Evolutionary conservation across 768 basidiomycete species (phyloP).

Genomic region (Kwoniella europaea): DNA sequence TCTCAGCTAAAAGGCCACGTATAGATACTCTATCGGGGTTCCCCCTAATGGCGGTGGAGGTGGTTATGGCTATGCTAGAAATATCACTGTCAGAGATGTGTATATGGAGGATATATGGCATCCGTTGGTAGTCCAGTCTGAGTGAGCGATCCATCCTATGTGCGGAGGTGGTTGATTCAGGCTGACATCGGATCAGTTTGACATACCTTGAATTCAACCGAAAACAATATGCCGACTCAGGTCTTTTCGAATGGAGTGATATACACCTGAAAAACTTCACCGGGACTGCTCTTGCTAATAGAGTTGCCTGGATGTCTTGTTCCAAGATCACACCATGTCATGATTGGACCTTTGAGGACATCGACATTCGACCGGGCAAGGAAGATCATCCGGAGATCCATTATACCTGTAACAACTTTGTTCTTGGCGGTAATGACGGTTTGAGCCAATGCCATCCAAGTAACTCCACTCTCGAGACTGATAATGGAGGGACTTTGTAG

Average conservation of each 20-base stretch:
- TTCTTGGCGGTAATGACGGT: slow-evolving; percentile 38
- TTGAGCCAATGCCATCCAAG: slow-evolving; percentile 45
- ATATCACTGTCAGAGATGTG: slow-evolving; percentile 40
- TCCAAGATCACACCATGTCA: slow-evolving; percentile 37
- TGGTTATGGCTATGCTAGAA: slow-evolving; percentile 37
- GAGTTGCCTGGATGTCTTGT: slow-evolving; percentile 41
- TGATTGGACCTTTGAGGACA: slow-evolving; percentile 37
- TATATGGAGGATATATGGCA: slow-evolving; percentile 38
- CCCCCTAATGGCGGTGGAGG: slow-evolving; percentile 49
- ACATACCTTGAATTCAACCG: slow-evolving; percentile 31
- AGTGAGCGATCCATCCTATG: slow-evolving; percentile 25
- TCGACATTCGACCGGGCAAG: slow-evolving; percentile 39
- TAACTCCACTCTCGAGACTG: slow-evolving; percentile 31
- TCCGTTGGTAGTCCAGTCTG: slow-evolving; percentile 40
- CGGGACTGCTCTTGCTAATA: slow-evolving; percentile 34
- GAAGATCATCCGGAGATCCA: slow-evolving; percentile 35
- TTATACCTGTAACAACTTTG: slow-evolving; percentile 47
- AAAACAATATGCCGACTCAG: slow-evolving; percentile 30
- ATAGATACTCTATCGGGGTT: slow-evolving; percentile 23
- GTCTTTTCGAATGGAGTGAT: slow-evolving; percentile 43
- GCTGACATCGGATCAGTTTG: slow-evolving; percentile 21
- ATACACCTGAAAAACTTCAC: slow-evolving; percentile 41
- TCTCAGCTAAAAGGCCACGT: not conserved
- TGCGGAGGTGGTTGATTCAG: not conserved
- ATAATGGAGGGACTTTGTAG: slow-evolving; percentile 22